Evolutionary conservation across 2,329 filamentous ascomycete species (phyloP).

Genomic region (Neofusicoccum ribis): DNA sequence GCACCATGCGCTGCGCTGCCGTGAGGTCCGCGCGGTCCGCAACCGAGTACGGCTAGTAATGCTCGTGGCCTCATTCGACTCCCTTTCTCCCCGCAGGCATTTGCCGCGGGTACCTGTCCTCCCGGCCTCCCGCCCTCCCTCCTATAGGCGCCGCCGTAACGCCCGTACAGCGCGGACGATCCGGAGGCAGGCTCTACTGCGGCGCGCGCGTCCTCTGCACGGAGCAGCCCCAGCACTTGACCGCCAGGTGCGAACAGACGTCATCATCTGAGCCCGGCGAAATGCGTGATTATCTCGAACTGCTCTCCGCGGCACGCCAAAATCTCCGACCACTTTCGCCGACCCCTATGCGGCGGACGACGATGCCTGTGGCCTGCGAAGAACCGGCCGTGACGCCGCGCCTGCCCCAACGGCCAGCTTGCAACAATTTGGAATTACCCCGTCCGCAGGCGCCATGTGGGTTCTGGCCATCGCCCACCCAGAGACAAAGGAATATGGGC

Average conservation of each 20-base stretch:
- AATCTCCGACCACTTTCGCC: constrained; percentile 15
- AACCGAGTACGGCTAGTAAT: constrained; percentile 6
- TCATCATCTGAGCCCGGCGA: constrained; percentile 6
- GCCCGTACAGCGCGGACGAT: neutral
- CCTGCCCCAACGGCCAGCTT: constrained; percentile 2
- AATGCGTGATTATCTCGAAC: constrained; percentile 7
- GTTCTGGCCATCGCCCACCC: constrained; percentile 9
- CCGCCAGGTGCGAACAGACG: constrained; percentile 11
- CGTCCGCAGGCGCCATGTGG: neutral
- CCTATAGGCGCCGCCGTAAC: neutral
- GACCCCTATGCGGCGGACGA: constrained; percentile 8
- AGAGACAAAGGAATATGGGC: constrained; percentile 12
- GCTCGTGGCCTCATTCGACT: neutral
- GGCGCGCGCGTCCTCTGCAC: constrained; percentile 6
- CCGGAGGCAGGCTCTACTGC: constrained; percentile 4
- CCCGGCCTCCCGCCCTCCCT: neutral
- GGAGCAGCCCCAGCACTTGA: constrained; percentile 8
- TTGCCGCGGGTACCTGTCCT: neutral
- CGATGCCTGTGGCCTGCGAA: neutral
- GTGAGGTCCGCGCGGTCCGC: constrained; percentile 5
- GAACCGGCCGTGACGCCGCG: neutral
- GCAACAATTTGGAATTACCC: constrained; percentile 6
- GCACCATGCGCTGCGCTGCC: neutral
- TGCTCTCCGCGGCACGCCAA: neutral
- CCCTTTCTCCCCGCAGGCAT: neutral